Evolutionary conservation across 805 yeast species (phyloP).

Genomic region (Starmerella stigmatis): DNA sequence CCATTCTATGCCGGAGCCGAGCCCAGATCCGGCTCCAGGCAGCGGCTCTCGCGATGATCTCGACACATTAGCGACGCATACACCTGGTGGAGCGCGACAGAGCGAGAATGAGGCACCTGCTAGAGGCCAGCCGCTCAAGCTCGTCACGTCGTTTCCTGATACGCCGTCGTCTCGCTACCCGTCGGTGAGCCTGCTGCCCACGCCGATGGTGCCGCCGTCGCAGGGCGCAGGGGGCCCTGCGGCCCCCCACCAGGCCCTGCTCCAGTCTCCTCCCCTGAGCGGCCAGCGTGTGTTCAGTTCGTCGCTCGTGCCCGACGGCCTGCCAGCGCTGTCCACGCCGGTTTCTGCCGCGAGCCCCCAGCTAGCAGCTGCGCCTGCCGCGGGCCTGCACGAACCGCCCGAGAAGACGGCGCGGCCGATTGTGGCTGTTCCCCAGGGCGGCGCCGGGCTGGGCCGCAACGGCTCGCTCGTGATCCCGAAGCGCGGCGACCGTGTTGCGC

Average conservation of each 20-base stretch:
- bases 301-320: slow-evolving; percentile 14
- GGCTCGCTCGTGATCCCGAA: slow-evolving; percentile 21
- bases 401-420: background rate
- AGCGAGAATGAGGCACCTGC: background rate
- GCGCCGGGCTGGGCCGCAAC: slow-evolving; percentile 2
- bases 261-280: no score
- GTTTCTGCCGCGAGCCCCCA: background rate
- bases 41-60: no score
- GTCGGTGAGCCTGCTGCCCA: slow-evolving; percentile 13
- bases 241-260: no score
- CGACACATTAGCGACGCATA: background rate
- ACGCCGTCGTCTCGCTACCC: background rate
- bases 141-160: slow-evolving; percentile 1
- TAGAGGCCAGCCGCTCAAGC: slow-evolving; percentile 1
- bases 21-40: slow-evolving; percentile 4
- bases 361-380: no score
- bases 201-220: slow-evolving; percentile 5
- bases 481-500: slow-evolving; percentile 10
- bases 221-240: background rate
- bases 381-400: no score
- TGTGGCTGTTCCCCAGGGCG: background rate
- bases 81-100: no score
- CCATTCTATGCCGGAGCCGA: slow-evolving; percentile 9
- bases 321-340: background rate
- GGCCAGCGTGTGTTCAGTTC: slow-evolving; percentile 1